A percentile compares a stretch with the other conserved stretches of the same genome.
These are phyloP conservation scores for Inosperma sp. DNA, from an alignment of 768 basidiomycete species.

Conservation along the genomic window DNA sequence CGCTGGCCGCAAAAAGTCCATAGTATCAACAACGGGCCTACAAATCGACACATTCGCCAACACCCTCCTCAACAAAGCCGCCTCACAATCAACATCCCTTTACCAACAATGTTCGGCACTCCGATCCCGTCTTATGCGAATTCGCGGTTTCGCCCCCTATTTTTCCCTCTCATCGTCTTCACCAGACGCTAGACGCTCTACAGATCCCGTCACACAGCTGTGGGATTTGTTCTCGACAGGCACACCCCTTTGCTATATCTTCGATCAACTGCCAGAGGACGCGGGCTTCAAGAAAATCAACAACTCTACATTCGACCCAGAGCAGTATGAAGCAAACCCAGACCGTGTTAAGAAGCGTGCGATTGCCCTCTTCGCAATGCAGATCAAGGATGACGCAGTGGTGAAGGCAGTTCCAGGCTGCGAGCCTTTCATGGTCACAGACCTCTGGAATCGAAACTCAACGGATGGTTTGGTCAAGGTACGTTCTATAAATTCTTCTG, in stretches of 20 bases:
- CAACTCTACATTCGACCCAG: slow-evolving; percentile 63
- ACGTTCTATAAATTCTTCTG: slow-evolving; percentile 19
- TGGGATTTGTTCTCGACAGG: slow-evolving; percentile 94
- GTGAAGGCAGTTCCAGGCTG: slow-evolving; percentile 59
- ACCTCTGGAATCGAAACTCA: slow-evolving; percentile 85
- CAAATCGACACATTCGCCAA: slow-evolving; percentile 70
- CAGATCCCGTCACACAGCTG: slow-evolving; percentile 90
- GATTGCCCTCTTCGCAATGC: slow-evolving; percentile 89
- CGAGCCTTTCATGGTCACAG: slow-evolving; percentile 86
- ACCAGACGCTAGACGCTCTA: slow-evolving; percentile 64
- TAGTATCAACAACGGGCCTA: slow-evolving; percentile 58
- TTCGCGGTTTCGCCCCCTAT: slow-evolving; percentile 68
- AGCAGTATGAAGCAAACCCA: slow-evolving; percentile 60
- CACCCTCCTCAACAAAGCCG: slow-evolving; percentile 87
- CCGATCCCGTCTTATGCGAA: slow-evolving; percentile 70
- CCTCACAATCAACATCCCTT: slow-evolving; percentile 82
- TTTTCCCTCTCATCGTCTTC: slow-evolving; percentile 58
- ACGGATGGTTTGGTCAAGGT: slow-evolving; percentile 97
- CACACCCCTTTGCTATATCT: slow-evolving; percentile 91
- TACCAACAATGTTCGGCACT: slow-evolving; percentile 88
- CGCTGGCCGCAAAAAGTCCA: slow-evolving; percentile 77
- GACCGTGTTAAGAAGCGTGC: slow-evolving; percentile 88
- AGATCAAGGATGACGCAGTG: slow-evolving; percentile 63
- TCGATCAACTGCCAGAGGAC: slow-evolving; percentile 78
- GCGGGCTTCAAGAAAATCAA: slow-evolving; percentile 54